Conservation (phyloP, 148 eudicot species). For the Spergularia bocconei region DNA sequence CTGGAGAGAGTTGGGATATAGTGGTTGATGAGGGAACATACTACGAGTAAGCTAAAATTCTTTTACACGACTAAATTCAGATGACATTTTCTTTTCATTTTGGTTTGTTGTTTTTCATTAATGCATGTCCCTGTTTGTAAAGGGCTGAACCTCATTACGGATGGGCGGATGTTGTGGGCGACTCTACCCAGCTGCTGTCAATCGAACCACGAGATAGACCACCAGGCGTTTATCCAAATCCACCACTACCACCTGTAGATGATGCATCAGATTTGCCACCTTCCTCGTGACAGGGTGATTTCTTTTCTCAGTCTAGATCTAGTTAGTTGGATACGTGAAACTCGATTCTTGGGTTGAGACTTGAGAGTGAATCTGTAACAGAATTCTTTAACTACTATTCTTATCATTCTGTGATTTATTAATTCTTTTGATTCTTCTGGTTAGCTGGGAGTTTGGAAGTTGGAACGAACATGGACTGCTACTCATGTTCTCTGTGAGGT, state of each 20-base stretch:
- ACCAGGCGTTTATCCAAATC: constrained; percentile 78
- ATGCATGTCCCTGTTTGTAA: neutral
- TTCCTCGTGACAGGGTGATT: constrained; percentile 20
- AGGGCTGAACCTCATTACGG: constrained; percentile 98
- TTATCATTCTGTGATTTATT: constrained; percentile 11
- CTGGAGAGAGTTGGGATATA: constrained; percentile 97
- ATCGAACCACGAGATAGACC: constrained; percentile 82
- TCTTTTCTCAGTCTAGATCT: neutral
- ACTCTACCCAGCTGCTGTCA: constrained; percentile 80
- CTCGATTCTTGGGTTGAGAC: constrained; percentile 10
- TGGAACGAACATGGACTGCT: too few relatives aligned
- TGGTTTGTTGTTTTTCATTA: neutral
- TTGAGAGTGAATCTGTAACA: constrained; percentile 10
- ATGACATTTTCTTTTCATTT: neutral
- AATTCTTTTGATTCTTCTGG: constrained; percentile 16
- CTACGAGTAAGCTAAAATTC: constrained; percentile 65
- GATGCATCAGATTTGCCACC: constrained; percentile 31
- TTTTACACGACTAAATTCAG: neutral
- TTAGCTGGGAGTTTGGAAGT: too few relatives aligned
- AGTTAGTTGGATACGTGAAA: constrained; percentile 18
- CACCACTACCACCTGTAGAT: constrained; percentile 38
- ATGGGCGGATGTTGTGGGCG: constrained; percentile 98
- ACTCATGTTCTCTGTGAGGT: too few relatives aligned
- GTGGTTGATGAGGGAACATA: constrained; percentile 91
- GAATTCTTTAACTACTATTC: neutral